phyloP scores from a whole-genome alignment of 2,329 filamentous ascomycete species.

The Neurospora sp. region DNA sequence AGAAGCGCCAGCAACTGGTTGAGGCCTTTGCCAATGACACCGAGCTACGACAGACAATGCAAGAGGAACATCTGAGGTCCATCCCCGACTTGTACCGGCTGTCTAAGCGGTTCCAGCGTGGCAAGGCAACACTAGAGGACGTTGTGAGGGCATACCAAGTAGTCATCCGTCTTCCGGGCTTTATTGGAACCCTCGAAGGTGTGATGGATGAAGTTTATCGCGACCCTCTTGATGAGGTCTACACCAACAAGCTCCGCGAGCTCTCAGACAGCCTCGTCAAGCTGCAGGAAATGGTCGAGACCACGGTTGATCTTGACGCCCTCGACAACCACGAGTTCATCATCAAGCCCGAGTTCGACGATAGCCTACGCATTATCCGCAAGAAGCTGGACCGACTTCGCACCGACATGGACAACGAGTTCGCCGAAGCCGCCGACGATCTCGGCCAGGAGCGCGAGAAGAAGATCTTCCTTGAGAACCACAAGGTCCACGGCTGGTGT shows the following conservation, averaged over 20 bases:
- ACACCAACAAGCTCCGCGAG: constrained; percentile 72
- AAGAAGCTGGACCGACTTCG: constrained; percentile 82
- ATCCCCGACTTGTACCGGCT: constrained; percentile 92
- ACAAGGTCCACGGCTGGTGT: constrained; percentile 93
- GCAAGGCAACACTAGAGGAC: constrained; percentile 84
- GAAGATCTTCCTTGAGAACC: constrained; percentile 95
- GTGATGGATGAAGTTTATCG: constrained; percentile 95
- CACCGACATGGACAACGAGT: constrained; percentile 75
- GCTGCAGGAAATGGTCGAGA: constrained; percentile 96
- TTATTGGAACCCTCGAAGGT: constrained; percentile 78
- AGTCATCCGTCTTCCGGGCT: constrained; percentile 79
- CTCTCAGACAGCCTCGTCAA: constrained; percentile 72
- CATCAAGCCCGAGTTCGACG: constrained; percentile 97
- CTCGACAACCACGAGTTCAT: constrained; percentile 97
- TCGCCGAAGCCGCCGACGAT: constrained; percentile 64
- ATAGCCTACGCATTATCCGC: constrained; percentile 74
- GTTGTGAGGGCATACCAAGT: constrained; percentile 95
- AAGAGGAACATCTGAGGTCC: constrained; percentile 86
- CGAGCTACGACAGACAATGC: constrained; percentile 87
- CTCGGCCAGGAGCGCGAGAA: constrained; percentile 91
- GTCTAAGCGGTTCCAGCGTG: constrained; percentile 88
- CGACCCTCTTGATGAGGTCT: constrained; percentile 74
- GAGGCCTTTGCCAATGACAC: constrained; percentile 93
- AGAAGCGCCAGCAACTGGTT: constrained; percentile 84
- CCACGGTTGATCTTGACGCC: constrained; percentile 89